A percentile compares a stretch with the other conserved stretches of the same genome.
Conservation (phyloP, 2,329 filamentous ascomycete genomes). For the Aspergillus transmontanensis region DNA sequence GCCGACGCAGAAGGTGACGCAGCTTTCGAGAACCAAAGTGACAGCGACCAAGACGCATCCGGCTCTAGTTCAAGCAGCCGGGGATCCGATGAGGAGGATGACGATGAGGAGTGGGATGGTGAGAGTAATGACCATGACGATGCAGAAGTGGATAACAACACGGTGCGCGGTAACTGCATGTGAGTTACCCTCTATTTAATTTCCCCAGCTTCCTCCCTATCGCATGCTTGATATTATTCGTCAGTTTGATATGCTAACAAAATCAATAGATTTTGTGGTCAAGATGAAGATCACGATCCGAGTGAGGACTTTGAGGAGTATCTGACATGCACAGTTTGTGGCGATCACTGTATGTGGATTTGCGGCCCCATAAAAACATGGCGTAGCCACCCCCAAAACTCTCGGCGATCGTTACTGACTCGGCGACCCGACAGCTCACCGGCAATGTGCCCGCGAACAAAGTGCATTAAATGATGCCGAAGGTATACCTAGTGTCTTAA, state of each 20-base stretch:
- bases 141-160: constrained; percentile 47
- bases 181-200: constrained; percentile 42
- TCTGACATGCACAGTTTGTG: constrained; percentile 75
- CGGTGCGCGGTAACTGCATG: constrained; percentile 65
- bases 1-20: constrained; percentile 44
- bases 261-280: constrained; percentile 72
- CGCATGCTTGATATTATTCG: neutral
- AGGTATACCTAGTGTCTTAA: constrained; percentile 50
- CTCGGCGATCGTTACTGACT: constrained; percentile 35
- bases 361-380: constrained; percentile 26
- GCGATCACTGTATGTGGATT: constrained; percentile 73
- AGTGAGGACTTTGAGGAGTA: constrained; percentile 79
- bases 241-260: constrained; percentile 30
- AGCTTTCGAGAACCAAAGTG: constrained; percentile 44
- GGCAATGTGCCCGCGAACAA: constrained; percentile 80
- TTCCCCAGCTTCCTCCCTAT: neutral
- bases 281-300: constrained; percentile 81
- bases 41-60: constrained; percentile 44
- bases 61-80: constrained; percentile 50
- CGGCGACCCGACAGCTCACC: constrained; percentile 71
- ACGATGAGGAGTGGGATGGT: constrained; percentile 49
- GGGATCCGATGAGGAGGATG: constrained; percentile 57
- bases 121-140: constrained; percentile 51
- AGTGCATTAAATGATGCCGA: constrained; percentile 63
- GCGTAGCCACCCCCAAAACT: constrained; percentile 32